These are phyloP conservation scores for Capsicum pubescens DNA, from an alignment of 257 asterid species.

Conservation along the genomic window DNA sequence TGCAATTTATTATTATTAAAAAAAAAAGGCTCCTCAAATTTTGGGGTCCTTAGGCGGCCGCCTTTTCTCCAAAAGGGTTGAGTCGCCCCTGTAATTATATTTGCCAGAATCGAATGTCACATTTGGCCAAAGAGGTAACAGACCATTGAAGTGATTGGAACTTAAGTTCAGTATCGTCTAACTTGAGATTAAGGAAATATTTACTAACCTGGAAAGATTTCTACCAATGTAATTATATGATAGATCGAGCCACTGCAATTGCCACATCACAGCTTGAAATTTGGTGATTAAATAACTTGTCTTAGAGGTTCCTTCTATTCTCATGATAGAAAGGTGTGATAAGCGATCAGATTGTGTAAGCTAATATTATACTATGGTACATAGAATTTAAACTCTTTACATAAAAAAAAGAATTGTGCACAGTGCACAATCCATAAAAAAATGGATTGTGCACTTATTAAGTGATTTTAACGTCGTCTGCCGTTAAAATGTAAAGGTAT, in stretches of 20 bases:
- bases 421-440: too few species aligned
- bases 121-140: conserved; percentile 7
- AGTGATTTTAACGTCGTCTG: too few species aligned
- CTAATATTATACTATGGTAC: not conserved
- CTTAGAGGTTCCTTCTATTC: not conserved
- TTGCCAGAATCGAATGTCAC: not conserved
- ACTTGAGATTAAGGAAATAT: not conserved
- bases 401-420: too few species aligned
- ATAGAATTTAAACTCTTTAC: not conserved
- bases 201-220: not conserved
- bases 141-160: not conserved
- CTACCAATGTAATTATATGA: conserved; percentile 17
- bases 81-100: too few species aligned
- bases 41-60: too few species aligned
- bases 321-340: not conserved
- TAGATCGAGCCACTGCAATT: not conserved
- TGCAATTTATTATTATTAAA: too few species aligned
- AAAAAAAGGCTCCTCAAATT: too few species aligned
- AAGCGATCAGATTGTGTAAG: not conserved
- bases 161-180: not conserved
- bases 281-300: not conserved
- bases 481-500: too few species aligned
- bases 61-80: too few species aligned
- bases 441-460: too few species aligned
- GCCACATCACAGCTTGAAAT: not conserved